Conservation (phyloP, 768 basidiomycete species). For the Leucogyrophana mollusca region DNA sequence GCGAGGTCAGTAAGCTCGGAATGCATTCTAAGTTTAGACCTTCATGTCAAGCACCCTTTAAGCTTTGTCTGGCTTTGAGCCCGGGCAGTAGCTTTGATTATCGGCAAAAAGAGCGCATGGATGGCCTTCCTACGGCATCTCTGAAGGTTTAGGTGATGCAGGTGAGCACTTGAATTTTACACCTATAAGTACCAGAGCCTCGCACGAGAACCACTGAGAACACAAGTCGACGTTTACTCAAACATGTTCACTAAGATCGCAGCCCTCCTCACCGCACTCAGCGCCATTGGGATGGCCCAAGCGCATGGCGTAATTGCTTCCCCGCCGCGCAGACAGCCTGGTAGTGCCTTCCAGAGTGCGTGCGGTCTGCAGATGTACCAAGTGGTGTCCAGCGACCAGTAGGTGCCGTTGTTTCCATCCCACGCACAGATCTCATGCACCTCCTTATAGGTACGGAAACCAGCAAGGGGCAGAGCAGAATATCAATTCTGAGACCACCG, state of each 20-base stretch:
- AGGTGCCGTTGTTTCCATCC: conserved; percentile 7
- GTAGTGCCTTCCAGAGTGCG: conserved; percentile 26
- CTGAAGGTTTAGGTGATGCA: no score
- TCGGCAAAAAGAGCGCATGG: no score
- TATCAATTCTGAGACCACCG: conserved; percentile 1
- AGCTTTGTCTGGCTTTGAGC: no score
- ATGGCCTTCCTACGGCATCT: no score
- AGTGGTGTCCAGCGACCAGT: conserved; percentile 27
- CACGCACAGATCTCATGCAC: conserved; percentile 12
- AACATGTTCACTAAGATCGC: conserved; percentile 35
- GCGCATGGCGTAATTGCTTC: conserved; percentile 29
- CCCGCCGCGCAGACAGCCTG: conserved; percentile 26
- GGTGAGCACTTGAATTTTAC: no score
- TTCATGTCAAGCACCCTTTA: no score
- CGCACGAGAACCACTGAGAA: no score
- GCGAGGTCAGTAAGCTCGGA: no score
- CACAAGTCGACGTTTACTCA: background rate
- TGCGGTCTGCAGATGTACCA: conserved; percentile 32
- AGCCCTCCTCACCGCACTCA: conserved; percentile 3
- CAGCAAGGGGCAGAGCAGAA: conserved; percentile 1
- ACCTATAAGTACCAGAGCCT: no score
- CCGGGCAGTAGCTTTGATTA: no score
- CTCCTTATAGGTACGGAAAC: background rate
- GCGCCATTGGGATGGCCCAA: conserved; percentile 5
- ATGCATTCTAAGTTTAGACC: no score